Evolutionary conservation across 768 basidiomycete species (phyloP), one percentile per base, ranked within the genome.

Genomic region (Gloeostereum incarnatum): DNA sequence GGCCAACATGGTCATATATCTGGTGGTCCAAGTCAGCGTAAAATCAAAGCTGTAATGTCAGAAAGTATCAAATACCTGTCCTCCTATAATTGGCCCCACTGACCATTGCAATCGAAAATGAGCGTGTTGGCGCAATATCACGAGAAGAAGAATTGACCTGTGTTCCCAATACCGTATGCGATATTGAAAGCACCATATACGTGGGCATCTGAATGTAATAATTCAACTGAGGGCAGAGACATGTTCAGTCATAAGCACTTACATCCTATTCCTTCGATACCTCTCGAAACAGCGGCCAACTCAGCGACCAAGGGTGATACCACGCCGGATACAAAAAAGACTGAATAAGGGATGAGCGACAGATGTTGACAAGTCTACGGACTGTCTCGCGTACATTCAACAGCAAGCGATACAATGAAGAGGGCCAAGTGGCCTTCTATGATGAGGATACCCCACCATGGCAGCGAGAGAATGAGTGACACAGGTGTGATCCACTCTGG

Each of bases 121-220:
- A 46, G 31, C 13, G 14, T 29, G 13, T 31, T 30, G 27, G 20
- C 17, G 35, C 26, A 26, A 13, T 36, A 24, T 34, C 10, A 25
- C 11, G 6, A 11, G 19, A 13, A 19, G 22, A 38, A 29, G 9
- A 13, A 59, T 71, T 53, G 46, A 82, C 82, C 50, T 32, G 73
- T 58, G 23, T 76, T 69, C 21, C 81, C 83, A 40, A 81, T 51
- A 1, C 78, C 82, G 43, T 76, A 84, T 2, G 73, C 74, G 8
- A 86, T 50, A 57, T 85, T 88, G 51, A 83, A 84, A 1, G 75
- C 77, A 3, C 75, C 83, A 48, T 83, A 87, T 3, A 81, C 67
- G 48, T 86, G 82, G 1, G 71, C 83, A 55, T 80, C 84, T 86
- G 46, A 20, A 32, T 4, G n/a, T 2, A 14, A 20, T 33, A 20